These are phyloP conservation scores for Arbutus unedo DNA, from an alignment of 148 eudicot species.

Conservation along the genomic window DNA sequence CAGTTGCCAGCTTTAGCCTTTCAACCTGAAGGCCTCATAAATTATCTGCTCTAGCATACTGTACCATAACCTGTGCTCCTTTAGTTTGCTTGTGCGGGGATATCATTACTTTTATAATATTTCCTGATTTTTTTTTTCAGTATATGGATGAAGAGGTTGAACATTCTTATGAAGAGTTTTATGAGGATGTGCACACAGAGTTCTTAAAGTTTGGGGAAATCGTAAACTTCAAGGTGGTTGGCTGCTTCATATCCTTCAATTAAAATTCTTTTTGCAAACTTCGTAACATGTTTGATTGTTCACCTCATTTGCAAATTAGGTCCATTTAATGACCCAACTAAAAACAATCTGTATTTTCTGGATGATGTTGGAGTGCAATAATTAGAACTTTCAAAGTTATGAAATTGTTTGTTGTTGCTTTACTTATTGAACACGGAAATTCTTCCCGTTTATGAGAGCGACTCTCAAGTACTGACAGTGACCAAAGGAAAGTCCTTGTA, in stretches of 20 bases:
- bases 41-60: background rate
- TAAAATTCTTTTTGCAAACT: slow-evolving; percentile 14
- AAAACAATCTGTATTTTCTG: background rate
- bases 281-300: background rate
- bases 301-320: background rate
- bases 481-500: background rate
- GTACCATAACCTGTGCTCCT: background rate
- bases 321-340: slow-evolving; percentile 2
- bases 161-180: slow-evolving; percentile 78
- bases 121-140: slow-evolving; percentile 40
- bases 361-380: background rate
- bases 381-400: background rate
- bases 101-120: slow-evolving; percentile 11
- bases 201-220: slow-evolving; percentile 93
- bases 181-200: slow-evolving; percentile 98
- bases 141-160: slow-evolving; percentile 87
- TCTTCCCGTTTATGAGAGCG: background rate
- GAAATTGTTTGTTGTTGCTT: background rate
- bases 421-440: background rate
- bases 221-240: slow-evolving; percentile 79
- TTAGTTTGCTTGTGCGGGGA: slow-evolving; percentile 5
- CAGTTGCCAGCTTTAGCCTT: background rate
- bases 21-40: slow-evolving; percentile 5
- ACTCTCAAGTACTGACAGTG: background rate
- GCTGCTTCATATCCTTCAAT: slow-evolving; percentile 4